Conservation (phyloP, 345 rosid genomes). For the Bruguiera parviflora region DNA sequence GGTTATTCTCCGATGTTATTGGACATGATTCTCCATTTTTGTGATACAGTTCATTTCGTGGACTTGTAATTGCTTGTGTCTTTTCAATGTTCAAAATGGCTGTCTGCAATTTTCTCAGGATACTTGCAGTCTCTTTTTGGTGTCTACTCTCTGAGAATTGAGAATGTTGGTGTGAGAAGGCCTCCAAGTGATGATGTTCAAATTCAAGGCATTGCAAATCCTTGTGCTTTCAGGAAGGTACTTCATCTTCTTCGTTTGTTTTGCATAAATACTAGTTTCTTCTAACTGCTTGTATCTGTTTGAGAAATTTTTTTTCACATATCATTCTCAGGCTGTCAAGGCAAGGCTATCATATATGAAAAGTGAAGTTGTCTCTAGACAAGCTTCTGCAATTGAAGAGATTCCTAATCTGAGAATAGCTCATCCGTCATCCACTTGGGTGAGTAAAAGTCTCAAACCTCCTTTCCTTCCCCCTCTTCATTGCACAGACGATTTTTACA, state of each 20-base stretch:
- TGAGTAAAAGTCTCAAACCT: conserved; percentile 3
- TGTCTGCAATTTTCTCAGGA: conserved; percentile 34
- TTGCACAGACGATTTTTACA: too few species aligned
- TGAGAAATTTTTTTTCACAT: neutral
- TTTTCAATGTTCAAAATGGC: conserved; percentile 4
- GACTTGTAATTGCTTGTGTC: conserved; percentile 1
- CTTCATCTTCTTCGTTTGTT: neutral
- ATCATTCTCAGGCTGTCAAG: conserved; percentile 48
- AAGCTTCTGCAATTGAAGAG: conserved; percentile 47
- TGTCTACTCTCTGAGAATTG: conserved; percentile 65
- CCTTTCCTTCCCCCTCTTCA: too few species aligned
- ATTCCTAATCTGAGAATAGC: conserved; percentile 37
- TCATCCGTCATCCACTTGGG: conserved; percentile 37
- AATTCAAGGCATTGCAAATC: conserved; percentile 62
- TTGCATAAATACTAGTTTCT: neutral
- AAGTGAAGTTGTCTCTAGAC: conserved; percentile 47
- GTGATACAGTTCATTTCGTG: neutral
- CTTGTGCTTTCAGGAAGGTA: conserved; percentile 67
- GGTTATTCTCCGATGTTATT: too few species aligned
- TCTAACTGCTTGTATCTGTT: neutral
- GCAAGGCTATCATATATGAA: conserved; percentile 54
- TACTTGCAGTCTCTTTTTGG: conserved; percentile 72
- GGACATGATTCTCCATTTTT: neutral
- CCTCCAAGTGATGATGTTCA: conserved; percentile 64
- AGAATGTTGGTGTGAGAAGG: conserved; percentile 62